phyloP scores from a whole-genome alignment of 2,329 filamentous ascomycete species.

The Talaromyces sp. region DNA sequence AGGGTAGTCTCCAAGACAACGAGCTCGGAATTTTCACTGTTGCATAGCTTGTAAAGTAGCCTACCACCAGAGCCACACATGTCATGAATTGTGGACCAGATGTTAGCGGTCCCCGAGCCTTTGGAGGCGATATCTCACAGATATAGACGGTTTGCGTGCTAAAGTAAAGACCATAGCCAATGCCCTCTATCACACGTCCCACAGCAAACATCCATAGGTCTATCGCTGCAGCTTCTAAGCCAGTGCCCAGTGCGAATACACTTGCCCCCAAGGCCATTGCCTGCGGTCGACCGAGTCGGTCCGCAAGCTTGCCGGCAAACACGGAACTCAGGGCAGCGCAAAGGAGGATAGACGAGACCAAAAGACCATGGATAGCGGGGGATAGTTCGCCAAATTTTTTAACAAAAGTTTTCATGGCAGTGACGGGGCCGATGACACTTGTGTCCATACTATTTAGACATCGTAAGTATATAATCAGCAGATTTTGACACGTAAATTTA shows the following conservation, averaged over 20 bases:
- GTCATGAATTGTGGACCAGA: neutral
- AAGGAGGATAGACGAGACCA: slow-evolving; percentile 58
- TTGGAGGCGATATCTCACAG: neutral
- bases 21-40: neutral
- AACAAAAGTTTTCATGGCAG: slow-evolving; percentile 54
- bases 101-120: neutral
- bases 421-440: slow-evolving; percentile 58
- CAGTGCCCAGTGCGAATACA: neutral
- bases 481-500: neutral
- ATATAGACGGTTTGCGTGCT: neutral
- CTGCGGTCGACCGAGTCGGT: slow-evolving; percentile 31
- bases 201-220: neutral
- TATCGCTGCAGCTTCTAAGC: neutral
- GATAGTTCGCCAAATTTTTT: slow-evolving; percentile 50
- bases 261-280: neutral
- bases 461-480: neutral
- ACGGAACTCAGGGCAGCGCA: slow-evolving; percentile 56
- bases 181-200: neutral
- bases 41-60: neutral
- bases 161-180: neutral
- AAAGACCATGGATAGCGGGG: slow-evolving; percentile 53
- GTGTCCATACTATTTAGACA: slow-evolving; percentile 37
- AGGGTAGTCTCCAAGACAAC: neutral
- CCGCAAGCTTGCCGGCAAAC: slow-evolving; percentile 55
- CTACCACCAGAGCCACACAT: neutral